Evolutionary conservation across 805 yeast genomes (phyloP), one percentile per base, ranked within the genome.

Genomic region (Cyberlindnera maritima): DNA sequence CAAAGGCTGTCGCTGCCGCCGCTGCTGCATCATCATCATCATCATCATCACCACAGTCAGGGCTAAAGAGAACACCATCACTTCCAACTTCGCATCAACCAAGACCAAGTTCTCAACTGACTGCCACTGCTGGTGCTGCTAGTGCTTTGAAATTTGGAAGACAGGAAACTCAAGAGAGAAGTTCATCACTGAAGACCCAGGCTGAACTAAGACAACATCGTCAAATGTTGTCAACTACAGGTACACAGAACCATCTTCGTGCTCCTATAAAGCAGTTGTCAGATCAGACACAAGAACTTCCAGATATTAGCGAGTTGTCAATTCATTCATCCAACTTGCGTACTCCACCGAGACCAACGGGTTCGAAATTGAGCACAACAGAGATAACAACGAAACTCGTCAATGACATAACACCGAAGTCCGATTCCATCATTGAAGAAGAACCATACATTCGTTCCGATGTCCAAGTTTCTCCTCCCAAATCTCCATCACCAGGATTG

Each of bases 121-220:
- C 62, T 3, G 57, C 62, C 33, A 58, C 64, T 25, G 57, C 59
- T 4, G 48, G 57, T 36, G 61, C 54, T n/a, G 55, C 61, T n/a
- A 36, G 43, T 28, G 54, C 54, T 0, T 35, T 51, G 25, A 49
- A 41, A 14, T 50, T 47, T n/a, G 53, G 46, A 18, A 49, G 64
- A 41, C 47, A 48, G 33, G 31, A 17, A 3, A 34, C 17, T 4
- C 43, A 40, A 31, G 44, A 23, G 25, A 41, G 61, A 56, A 33
- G 29, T 41, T 14, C 43, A 25, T 33, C 50, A 2, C 36, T 41
- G 12, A 29, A 36, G 26, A 43, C 32, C 14, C 38, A 33, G 10
- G 33, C 37, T 4, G 47, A 43, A 17, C 12, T 49, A 14, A 38
- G 36, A 21, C 39, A 33, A 25, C 42, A 34, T 10, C 39, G 32